Evolutionary conservation across 257 asterid genomes (phyloP).

Genomic region (Solanum pinnatisectum): DNA sequence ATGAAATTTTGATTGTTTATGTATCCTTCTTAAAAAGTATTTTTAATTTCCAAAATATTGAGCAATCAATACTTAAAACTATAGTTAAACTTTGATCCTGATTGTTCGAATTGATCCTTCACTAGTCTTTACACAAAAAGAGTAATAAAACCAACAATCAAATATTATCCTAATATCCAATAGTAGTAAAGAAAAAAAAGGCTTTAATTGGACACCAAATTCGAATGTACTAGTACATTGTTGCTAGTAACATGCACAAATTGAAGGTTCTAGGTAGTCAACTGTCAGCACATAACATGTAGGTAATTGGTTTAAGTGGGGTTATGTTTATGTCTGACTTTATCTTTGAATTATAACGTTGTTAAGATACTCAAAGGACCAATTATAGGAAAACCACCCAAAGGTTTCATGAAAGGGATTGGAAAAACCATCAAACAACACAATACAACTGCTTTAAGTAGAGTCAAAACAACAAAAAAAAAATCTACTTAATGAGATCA

Average conservation of each 20-base stretch:
- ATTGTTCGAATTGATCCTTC: neutral
- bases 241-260: neutral
- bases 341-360: too few relatives aligned
- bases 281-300: neutral
- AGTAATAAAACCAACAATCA: neutral
- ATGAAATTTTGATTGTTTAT: neutral
- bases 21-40: neutral
- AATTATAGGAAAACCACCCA: neutral
- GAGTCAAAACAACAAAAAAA: neutral
- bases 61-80: neutral
- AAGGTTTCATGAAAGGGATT: neutral
- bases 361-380: neutral
- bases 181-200: neutral
- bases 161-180: neutral
- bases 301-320: neutral
- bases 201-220: neutral
- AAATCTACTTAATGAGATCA: neutral
- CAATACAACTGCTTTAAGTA: neutral
- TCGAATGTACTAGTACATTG: neutral
- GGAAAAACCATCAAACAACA: neutral
- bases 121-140: neutral
- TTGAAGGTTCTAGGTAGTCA: neutral
- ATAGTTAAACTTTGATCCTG: neutral
- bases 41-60: neutral
- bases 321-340: neutral